phyloP scores from a whole-genome alignment of 2,329 filamentous ascomycete genomes.

The Calonectria leucothoes region DNA sequence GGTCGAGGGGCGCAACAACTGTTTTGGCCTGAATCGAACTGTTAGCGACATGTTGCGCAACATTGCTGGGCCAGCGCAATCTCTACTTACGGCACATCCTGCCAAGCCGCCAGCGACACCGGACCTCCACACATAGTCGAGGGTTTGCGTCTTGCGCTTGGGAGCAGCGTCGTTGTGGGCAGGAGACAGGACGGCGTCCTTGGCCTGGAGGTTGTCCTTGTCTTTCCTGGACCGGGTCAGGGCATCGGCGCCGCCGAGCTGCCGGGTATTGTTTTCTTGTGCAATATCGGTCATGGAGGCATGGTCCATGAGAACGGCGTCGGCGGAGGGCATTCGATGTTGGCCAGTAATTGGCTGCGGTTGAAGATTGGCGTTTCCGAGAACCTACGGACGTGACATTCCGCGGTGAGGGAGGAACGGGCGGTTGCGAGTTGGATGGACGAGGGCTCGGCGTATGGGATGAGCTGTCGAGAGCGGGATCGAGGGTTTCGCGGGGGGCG shows the following conservation, averaged over 20 bases:
- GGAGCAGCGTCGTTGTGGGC: constrained; percentile 58
- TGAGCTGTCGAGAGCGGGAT: constrained; percentile 25
- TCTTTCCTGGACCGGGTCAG: constrained; percentile 28
- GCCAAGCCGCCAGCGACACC: constrained; percentile 90
- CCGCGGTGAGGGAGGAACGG: constrained; percentile 25
- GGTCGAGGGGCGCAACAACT: constrained; percentile 92
- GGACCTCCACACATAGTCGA: constrained; percentile 86
- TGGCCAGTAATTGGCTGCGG: constrained; percentile 39
- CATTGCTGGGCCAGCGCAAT: not conserved
- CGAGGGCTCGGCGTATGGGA: constrained; percentile 8
- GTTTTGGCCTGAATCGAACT: constrained; percentile 80
- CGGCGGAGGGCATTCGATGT: constrained; percentile 65
- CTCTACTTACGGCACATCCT: constrained; percentile 82
- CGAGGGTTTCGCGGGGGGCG: constrained; percentile 11
- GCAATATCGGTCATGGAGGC: constrained; percentile 67
- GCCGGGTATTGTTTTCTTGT: constrained; percentile 47
- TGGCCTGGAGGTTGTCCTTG: constrained; percentile 28
- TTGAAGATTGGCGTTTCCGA: constrained; percentile 26
- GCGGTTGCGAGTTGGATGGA: not conserved
- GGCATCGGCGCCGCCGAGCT: constrained; percentile 38
- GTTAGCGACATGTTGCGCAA: constrained; percentile 19
- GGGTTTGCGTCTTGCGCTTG: constrained; percentile 69
- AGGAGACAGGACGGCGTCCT: constrained; percentile 57
- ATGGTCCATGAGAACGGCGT: constrained; percentile 67
- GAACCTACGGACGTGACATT: constrained; percentile 39